phyloP scores from a whole-genome alignment of 768 basidiomycete species.

The Hortiboletus flavorubellus region DNA sequence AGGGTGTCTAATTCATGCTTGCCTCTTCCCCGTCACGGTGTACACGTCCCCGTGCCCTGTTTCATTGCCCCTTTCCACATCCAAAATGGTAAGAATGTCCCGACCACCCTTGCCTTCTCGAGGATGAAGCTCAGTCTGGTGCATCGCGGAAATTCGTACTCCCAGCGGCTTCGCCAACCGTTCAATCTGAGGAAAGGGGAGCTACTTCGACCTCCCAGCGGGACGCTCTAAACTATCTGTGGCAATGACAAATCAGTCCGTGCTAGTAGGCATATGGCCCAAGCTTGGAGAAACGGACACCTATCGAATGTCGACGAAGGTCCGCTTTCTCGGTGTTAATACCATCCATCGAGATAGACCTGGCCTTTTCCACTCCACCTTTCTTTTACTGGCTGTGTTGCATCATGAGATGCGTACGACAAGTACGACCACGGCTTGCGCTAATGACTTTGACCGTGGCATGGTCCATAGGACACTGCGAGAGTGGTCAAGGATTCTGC shows the following conservation, averaged over 20 bases:
- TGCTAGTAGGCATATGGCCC: not conserved
- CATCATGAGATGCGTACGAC: conserved; percentile 5
- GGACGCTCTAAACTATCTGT: conserved; percentile 3
- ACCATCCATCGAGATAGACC: conserved; percentile 7
- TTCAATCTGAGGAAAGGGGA: conserved; percentile 1
- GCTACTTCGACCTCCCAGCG: conserved; percentile 9
- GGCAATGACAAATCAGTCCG: conserved; percentile 11
- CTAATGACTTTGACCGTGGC: not conserved
- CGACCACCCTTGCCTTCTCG: conserved; percentile 5
- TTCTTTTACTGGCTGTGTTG: not conserved
- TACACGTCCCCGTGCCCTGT: conserved; percentile 8
- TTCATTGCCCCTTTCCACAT: conserved; percentile 15
- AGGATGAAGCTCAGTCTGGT: conserved; percentile 3
- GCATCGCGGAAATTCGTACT: conserved; percentile 14
- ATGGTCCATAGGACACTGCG: not conserved
- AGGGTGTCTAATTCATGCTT: conserved; percentile 2
- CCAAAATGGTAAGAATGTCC: conserved; percentile 6
- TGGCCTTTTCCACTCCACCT: not conserved
- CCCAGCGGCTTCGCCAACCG: conserved; percentile 3
- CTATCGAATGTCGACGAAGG: conserved; percentile 1
- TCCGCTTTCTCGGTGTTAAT: conserved; percentile 9
- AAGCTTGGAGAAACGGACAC: conserved; percentile 1
- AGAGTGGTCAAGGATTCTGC: not conserved
- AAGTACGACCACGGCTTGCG: conserved; percentile 8
- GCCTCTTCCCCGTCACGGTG: conserved; percentile 3